A percentile compares a stretch with the other conserved stretches of the same genome.
Evolutionary conservation across 192 early-diverging fungal species (phyloP).

Genomic region (Borealophlyctis nickersoniae): DNA sequence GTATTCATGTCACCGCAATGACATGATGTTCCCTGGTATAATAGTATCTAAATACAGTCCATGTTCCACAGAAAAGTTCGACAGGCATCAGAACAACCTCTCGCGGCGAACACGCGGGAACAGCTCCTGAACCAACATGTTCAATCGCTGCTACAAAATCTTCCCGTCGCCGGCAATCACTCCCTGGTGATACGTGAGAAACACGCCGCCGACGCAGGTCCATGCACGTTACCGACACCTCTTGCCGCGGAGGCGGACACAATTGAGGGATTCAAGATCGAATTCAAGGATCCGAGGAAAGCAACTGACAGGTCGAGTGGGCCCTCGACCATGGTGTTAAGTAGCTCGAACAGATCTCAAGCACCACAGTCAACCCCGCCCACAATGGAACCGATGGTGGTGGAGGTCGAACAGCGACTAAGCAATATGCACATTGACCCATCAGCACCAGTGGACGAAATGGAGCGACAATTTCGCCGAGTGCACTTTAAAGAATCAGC

Average conservation of each 20-base stretch:
- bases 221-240: conserved; percentile 3
- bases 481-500: too few relatives aligned
- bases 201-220: not conserved
- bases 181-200: not conserved
- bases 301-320: not conserved
- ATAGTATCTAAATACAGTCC: too few relatives aligned
- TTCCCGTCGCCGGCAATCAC: not conserved
- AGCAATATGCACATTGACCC: not conserved
- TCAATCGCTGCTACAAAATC: not conserved
- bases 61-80: not conserved
- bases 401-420: not conserved
- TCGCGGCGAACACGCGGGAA: not conserved
- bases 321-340: not conserved
- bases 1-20: not conserved
- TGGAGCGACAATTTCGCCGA: not conserved
- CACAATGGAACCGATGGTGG: not conserved
- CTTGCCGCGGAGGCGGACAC: not conserved
- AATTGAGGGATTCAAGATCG: conserved; percentile 12
- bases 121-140: conserved; percentile 1
- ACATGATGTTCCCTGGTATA: not conserved
- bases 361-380: not conserved
- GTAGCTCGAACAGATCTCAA: not conserved
- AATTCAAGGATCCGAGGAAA: not conserved
- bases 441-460: not conserved
- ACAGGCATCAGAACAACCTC: not conserved